Evolutionary conservation across 1,139 yeast species (phyloP), one percentile per base, ranked within the genome.

Genomic region (Candida pseudocylindracea): DNA sequence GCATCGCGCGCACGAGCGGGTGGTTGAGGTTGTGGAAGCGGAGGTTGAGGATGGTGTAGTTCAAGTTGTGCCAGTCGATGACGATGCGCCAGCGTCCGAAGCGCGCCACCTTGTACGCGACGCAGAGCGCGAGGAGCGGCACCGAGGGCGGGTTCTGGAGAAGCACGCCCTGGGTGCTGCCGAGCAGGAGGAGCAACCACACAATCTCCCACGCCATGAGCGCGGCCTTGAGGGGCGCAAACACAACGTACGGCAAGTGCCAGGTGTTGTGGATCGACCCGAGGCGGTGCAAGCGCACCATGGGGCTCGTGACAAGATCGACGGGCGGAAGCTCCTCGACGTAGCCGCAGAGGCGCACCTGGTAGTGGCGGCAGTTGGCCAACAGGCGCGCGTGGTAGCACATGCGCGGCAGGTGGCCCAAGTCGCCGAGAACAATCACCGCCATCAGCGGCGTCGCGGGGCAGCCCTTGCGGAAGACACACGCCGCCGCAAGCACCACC

Each of bases 321-420:
- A 43, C 39, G 0, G 80, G 68, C 12, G 27, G 29, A 7, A 15
- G 12, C 1, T 76, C 60, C 8, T 49, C 49, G 2, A 69, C 45
- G 47, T 85, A 88, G 0, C 98, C 98, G 50, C 93, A 76, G 30
- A 88, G 50, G 38, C 75, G 80, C 2, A 91, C 98, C 32, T 62
- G 60, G 49, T 74, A 75, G 1, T 81, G 88, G 24, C 54, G 51
- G 20, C 20, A 4, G 33, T 60, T 54, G n/a, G 79, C 65, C 41
- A 88, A 70, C 34, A 92, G 75, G 36, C 62, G 53, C 1, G 93
- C 93, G 49, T 91, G 99, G 50, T 88, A 79, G 43, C 76, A 67
- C 80, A 88, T 88, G 38, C 99, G 59, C 5, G 99, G 99, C 1
- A 96, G 85, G 45, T 85, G 92, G 10, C 94, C 95, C 34, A 91